Conservation (phyloP, 306 rosid species). For the Glycine latifolia region DNA sequence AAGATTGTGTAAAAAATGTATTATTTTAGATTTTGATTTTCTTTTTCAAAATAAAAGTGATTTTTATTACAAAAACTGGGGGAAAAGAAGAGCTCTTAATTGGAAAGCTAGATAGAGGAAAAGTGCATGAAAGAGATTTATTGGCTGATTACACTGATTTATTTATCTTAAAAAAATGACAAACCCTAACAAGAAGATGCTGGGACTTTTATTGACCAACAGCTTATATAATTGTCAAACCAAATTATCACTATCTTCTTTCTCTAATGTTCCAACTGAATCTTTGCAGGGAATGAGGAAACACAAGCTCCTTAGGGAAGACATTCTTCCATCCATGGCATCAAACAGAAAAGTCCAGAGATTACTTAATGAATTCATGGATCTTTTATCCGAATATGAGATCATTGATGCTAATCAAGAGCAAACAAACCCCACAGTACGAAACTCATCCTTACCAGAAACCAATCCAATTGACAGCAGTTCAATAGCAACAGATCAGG, state of each 20-base stretch:
- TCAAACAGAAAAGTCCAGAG: constrained; percentile 97
- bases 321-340: constrained; percentile 97
- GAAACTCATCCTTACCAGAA: constrained; percentile 45
- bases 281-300: constrained; percentile 86
- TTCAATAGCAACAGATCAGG: constrained; percentile 37
- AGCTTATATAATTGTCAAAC: background rate
- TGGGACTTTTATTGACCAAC: background rate
- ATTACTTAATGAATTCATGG: constrained; percentile 92
- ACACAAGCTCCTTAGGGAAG: constrained; percentile 90
- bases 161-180: background rate
- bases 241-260: constrained; percentile 32
- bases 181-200: background rate
- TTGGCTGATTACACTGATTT: background rate
- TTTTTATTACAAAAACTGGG: background rate
- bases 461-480: constrained; percentile 43
- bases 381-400: constrained; percentile 82
- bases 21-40: background rate
- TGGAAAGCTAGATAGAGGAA: constrained; percentile 6
- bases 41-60: background rate
- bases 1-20: background rate
- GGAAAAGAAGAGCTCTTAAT: background rate
- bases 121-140: constrained; percentile 2
- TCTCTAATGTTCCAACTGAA: constrained; percentile 30
- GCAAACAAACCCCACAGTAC: constrained; percentile 32
- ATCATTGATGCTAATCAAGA: constrained; percentile 56